Evolutionary conservation across 371 early-diverging fungal genomes (phyloP).

Genomic region (Phascolomyces articulosus): DNA sequence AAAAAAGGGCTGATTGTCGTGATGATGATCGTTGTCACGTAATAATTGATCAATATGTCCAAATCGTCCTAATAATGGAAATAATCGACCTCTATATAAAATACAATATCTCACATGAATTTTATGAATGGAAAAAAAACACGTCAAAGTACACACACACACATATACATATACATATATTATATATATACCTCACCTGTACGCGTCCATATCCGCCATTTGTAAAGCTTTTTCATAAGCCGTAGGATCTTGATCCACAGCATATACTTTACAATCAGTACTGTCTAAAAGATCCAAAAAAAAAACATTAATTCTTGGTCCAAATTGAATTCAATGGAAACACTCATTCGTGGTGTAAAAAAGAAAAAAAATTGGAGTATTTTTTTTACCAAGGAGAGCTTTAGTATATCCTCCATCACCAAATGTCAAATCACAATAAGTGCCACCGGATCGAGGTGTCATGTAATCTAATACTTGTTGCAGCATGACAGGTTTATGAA

Average conservation of each 20-base stretch:
- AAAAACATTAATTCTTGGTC: not conserved
- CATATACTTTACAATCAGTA: constrained; percentile 66
- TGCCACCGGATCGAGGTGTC: constrained; percentile 32
- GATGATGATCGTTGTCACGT: not conserved
- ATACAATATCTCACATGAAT: not conserved
- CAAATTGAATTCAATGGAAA: too few relatives aligned
- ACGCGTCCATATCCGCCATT: constrained; percentile 43
- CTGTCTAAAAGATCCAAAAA: constrained; percentile 31
- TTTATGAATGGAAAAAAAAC: too few relatives aligned
- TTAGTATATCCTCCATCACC: constrained; percentile 77
- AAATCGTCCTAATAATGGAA: constrained; percentile 59
- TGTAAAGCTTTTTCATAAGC: constrained; percentile 61
- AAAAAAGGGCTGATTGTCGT: constrained; percentile 41
- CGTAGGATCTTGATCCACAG: constrained; percentile 74
- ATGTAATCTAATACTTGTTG: constrained; percentile 34
- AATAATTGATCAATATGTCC: constrained; percentile 46
- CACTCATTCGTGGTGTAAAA: not conserved
- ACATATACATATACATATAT: not conserved
- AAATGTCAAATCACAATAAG: constrained; percentile 70
- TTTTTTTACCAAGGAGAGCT: constrained; percentile 53
- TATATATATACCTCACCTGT: constrained; percentile 34
- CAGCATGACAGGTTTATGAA: constrained; percentile 48
- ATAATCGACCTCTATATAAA: constrained; percentile 47
- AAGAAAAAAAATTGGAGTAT: not conserved
- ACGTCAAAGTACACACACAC: too few relatives aligned